Conservation (phyloP, 805 yeast species). For the Candida cerambycidarum region DNA sequence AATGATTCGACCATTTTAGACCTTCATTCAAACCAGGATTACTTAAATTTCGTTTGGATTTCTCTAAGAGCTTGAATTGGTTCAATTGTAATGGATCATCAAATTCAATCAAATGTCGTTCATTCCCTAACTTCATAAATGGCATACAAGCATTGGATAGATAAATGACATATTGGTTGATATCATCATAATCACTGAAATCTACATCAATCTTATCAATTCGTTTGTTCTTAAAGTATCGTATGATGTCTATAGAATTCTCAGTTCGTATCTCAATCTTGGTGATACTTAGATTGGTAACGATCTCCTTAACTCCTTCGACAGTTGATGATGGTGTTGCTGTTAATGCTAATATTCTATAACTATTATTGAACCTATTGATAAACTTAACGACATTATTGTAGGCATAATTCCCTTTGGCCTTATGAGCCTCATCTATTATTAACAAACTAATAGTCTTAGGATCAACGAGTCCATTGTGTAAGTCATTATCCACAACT, state of each 20-base stretch:
- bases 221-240: conserved; percentile 69
- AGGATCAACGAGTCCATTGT: conserved; percentile 74
- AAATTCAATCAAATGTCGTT: conserved; percentile 54
- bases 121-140: conserved; percentile 59
- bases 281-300: conserved; percentile 71
- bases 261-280: conserved; percentile 85
- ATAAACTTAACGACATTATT: conserved; percentile 71
- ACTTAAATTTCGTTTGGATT: conserved; percentile 54
- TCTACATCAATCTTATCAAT: conserved; percentile 62
- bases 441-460: conserved; percentile 72
- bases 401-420: conserved; percentile 88
- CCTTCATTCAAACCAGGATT: conserved; percentile 65
- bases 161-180: conserved; percentile 34
- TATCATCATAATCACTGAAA: conserved; percentile 35
- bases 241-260: conserved; percentile 72
- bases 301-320: conserved; percentile 84
- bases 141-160: conserved; percentile 70
- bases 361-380: conserved; percentile 55
- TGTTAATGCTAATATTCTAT: conserved; percentile 80
- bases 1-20: conserved; percentile 69
- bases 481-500: conserved; percentile 87
- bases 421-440: conserved; percentile 94
- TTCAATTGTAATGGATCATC: conserved; percentile 68
- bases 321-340: conserved; percentile 94
- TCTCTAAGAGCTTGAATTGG: conserved; percentile 69